These are phyloP conservation scores for Nannizzia gypsea DNA, from an alignment of 2,329 filamentous ascomycete species.

Conservation along the genomic window DNA sequence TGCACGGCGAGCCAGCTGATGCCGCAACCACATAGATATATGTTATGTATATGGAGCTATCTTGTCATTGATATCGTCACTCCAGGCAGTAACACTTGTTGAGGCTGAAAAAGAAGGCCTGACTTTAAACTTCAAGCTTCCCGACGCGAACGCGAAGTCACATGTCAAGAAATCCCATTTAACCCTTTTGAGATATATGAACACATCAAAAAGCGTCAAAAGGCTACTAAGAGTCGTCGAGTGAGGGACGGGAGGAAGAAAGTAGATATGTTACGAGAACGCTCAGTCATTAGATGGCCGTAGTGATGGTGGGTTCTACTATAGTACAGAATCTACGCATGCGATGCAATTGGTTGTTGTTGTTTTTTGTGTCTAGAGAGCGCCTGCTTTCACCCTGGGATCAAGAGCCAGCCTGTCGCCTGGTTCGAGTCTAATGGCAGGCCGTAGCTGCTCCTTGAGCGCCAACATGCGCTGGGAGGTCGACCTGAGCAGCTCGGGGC, in stretches of 20 bases:
- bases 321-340: background rate
- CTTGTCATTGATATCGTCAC: too few species aligned
- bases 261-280: background rate
- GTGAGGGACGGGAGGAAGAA: background rate
- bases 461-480: conserved; percentile 45
- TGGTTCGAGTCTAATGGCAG: conserved; percentile 44
- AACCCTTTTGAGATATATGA: background rate
- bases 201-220: background rate
- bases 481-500: conserved; percentile 42
- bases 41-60: background rate
- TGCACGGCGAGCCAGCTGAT: background rate
- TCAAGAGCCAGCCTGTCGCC: conserved; percentile 50
- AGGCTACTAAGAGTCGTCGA: too few species aligned
- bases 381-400: conserved; percentile 44
- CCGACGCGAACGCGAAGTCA: background rate
- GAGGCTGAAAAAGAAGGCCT: background rate
- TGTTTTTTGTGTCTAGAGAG: background rate
- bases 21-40: background rate
- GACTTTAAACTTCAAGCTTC: background rate
- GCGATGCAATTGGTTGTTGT: background rate
- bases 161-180: conserved; percentile 2
- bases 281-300: background rate
- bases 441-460: conserved; percentile 45
- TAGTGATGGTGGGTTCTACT: background rate
- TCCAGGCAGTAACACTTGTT: background rate